Base-by-base conservation (phyloP, 179 eudicot genomes). In the Gypsophila paniculata region DNA sequence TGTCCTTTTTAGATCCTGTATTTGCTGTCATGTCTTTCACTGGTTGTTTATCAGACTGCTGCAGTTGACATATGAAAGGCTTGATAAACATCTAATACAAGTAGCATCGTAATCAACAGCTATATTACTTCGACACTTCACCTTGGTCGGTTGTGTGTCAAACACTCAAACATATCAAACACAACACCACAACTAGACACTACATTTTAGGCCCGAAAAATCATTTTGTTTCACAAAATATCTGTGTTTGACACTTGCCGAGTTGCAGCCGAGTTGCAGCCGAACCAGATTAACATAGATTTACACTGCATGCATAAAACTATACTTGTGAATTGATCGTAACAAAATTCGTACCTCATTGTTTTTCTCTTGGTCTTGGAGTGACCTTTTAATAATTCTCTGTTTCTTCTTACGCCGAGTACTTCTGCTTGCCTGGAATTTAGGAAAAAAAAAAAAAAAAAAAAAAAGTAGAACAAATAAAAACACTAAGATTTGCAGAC, bases 371-470 rank as follows among this genome's bases (percentile, higher is more conserved):
- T 79, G 77, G 10, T 61, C 71, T 5, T 10, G 5, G 0, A 44
- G 34, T 12, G 10, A 11, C 63, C 17, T 73, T 52, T 58, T 81
- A 78, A 85, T 75, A 14, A 25, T n/a, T 78, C 89, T 89, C 64
- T 84, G 80, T 44, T 75, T 71, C 75, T 54, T 83, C 80, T 83
- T 87, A 54, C 91, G 77, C 63, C 79, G 61, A 48, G 89, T 72
- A 77, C 82, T 83, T 83, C 96, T 85, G 78, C 84, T 78, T n/a
- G 62, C 77, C 84, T 81, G 74, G 63, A 58, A 21, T 21, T 29
- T 1, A 29, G 4, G 4, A 29, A 29, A 29, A 29, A 29, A 29
- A 4, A 1, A 29, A 4, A 29, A 29, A 1, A 29, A 29, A 1
- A 55, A n/a, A n/a, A 23, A 23, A 21, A 57, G 15, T 5, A 22